A percentile compares a stretch with the other conserved stretches of the same genome.
Conservation (phyloP, 1,284 basidiomycete genomes). For the Singerocomus inundabilis region DNA sequence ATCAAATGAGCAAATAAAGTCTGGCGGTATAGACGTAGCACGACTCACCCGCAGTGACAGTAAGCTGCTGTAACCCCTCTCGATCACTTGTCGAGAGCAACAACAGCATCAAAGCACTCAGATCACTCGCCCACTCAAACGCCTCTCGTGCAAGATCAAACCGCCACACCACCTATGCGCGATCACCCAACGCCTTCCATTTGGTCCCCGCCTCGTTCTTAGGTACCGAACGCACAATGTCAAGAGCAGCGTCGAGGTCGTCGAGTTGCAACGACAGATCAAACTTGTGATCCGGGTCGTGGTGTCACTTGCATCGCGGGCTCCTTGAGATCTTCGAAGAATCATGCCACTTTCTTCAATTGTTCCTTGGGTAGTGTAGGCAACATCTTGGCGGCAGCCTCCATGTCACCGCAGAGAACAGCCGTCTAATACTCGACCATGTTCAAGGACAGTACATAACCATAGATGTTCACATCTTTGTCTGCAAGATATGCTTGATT, state of each 20-base stretch:
- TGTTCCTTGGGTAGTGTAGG: conserved; percentile 86
- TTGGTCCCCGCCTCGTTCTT: conserved; percentile 84
- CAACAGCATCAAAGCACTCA: conserved; percentile 85
- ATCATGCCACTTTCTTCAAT: conserved; percentile 90
- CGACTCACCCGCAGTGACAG: conserved; percentile 62
- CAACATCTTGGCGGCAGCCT: conserved; percentile 79
- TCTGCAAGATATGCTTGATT: conserved; percentile 94
- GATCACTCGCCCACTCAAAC: conserved; percentile 83
- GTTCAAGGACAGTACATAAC: conserved; percentile 81
- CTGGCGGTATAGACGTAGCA: not conserved
- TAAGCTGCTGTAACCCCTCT: conserved; percentile 68
- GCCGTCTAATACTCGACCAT: conserved; percentile 98
- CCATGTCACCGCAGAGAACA: conserved; percentile 86
- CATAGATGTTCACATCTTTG: conserved; percentile 88
- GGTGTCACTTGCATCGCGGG: conserved; percentile 92
- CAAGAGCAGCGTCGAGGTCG: conserved; percentile 81
- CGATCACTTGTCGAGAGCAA: conserved; percentile 82
- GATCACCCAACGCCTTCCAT: conserved; percentile 95
- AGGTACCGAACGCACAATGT: conserved; percentile 75
- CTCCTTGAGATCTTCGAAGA: conserved; percentile 93
- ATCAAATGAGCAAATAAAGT: not conserved
- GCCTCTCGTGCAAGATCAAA: conserved; percentile 91
- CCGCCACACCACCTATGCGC: conserved; percentile 89
- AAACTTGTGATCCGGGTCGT: conserved; percentile 94
- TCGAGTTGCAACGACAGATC: conserved; percentile 91